Conservation (phyloP, 768 basidiomycete species). For the Leccinum imitatum region DNA sequence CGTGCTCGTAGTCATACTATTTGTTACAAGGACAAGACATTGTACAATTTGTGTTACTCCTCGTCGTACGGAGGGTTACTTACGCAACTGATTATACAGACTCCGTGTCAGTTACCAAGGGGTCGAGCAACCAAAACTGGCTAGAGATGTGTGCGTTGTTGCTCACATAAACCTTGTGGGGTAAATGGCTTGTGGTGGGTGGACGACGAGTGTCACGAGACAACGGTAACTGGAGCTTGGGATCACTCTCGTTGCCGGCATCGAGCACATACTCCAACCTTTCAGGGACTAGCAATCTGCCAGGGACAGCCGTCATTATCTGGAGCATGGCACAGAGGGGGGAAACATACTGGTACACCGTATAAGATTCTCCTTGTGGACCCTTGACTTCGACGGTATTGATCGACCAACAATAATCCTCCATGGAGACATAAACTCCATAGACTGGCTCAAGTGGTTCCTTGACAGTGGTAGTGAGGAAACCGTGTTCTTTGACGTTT, state of each 20-base stretch:
- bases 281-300: background rate
- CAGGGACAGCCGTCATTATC: background rate
- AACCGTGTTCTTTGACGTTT: background rate
- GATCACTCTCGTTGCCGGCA: background rate
- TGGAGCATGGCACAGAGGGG: background rate
- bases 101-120: background rate
- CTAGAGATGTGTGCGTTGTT: slow-evolving; percentile 5
- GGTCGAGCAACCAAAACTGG: slow-evolving; percentile 3
- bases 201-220: background rate
- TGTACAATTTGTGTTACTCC: no score
- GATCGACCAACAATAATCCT: background rate
- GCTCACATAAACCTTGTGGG: slow-evolving; percentile 1
- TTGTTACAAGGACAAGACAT: no score
- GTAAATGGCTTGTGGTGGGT: background rate
- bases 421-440: background rate
- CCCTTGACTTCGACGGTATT: background rate
- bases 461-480: background rate
- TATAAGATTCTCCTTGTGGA: background rate
- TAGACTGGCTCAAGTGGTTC: background rate
- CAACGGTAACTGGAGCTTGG: background rate
- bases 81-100: no score
- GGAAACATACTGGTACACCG: background rate
- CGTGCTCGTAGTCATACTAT: no score
- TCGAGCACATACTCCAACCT: slow-evolving; percentile 4
- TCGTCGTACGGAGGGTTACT: no score